Conservation (phyloP, 495 filamentous ascomycete genomes). For the Copromyces sp. region DNA sequence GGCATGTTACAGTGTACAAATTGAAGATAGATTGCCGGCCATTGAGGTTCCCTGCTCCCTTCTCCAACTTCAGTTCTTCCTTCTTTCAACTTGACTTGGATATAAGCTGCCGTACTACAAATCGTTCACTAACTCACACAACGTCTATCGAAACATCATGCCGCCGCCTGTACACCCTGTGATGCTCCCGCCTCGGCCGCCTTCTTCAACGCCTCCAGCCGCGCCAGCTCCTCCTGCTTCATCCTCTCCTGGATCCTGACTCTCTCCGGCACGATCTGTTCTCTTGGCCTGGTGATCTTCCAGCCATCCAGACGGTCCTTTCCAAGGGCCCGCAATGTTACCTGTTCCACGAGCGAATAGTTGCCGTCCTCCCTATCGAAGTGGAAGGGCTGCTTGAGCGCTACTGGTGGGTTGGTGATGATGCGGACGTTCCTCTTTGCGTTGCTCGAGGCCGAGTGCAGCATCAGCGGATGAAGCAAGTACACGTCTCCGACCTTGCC, state of each 20-base stretch:
- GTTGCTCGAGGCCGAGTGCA: constrained; percentile 56
- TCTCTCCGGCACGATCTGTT: constrained; percentile 31
- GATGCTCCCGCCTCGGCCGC: background rate
- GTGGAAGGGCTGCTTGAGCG: constrained; percentile 50
- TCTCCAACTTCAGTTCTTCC: background rate
- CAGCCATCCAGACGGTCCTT: constrained; percentile 49
- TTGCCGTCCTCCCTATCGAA: constrained; percentile 51
- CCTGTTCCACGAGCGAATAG: constrained; percentile 59
- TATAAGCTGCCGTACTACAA: background rate
- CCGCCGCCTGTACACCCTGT: background rate
- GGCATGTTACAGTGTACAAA: background rate
- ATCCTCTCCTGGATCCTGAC: constrained; percentile 38
- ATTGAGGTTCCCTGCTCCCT: background rate
- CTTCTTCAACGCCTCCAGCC: constrained; percentile 23
- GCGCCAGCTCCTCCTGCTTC: constrained; percentile 36
- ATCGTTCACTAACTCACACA: background rate
- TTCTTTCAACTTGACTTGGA: background rate
- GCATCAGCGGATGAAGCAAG: constrained; percentile 64
- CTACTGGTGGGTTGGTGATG: constrained; percentile 65
- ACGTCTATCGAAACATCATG: background rate
- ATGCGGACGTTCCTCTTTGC: constrained; percentile 47
- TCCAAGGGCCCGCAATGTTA: constrained; percentile 52
- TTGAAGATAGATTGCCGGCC: background rate
- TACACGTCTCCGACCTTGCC: constrained; percentile 57
- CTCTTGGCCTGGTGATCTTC: constrained; percentile 47